Percentiles rank a stretch among this genome's conserved stretches.
These are phyloP conservation scores for Aspergillus egyptiacus DNA, from an alignment of 495 filamentous ascomycete species.

Conservation along the genomic window DNA sequence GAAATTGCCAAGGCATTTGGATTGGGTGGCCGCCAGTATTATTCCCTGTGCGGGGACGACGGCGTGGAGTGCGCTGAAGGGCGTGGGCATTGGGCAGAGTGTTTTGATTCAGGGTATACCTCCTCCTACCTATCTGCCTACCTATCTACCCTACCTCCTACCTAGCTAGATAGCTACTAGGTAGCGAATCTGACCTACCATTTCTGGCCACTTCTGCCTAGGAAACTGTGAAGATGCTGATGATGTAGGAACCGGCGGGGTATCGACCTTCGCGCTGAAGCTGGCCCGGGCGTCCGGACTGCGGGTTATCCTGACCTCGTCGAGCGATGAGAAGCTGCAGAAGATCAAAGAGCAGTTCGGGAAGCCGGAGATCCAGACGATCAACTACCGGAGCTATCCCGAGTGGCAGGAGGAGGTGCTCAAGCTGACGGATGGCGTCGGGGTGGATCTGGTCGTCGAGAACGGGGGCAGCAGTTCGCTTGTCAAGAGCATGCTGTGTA, in stretches of 20 bases:
- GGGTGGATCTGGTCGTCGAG: conserved; percentile 39
- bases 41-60: conserved; percentile 38
- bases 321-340: conserved; percentile 30
- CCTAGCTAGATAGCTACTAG: too few relatives aligned
- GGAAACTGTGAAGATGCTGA: not conserved
- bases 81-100: conserved; percentile 27
- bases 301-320: conserved; percentile 31
- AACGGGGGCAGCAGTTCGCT: conserved; percentile 30
- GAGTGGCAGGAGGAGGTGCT: conserved; percentile 34
- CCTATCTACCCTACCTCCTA: too few relatives aligned
- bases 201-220: too few relatives aligned
- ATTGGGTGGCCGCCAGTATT: conserved; percentile 25
- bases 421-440: conserved; percentile 26
- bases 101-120: conserved; percentile 29
- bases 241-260: conserved; percentile 31
- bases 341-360: conserved; percentile 17
- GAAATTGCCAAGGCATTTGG: conserved; percentile 27
- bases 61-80: conserved; percentile 35
- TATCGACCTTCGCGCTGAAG: conserved; percentile 31
- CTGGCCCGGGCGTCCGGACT: conserved; percentile 29
- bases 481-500: conserved; percentile 31
- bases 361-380: conserved; percentile 8
- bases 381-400: conserved; percentile 30
- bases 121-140: too few relatives aligned
- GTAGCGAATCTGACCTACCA: too few relatives aligned